A percentile compares a stretch with the other conserved stretches of the same genome.
phyloP scores from a whole-genome alignment of 805 yeast genomes.

The Zygotorulaspora florentina region DNA sequence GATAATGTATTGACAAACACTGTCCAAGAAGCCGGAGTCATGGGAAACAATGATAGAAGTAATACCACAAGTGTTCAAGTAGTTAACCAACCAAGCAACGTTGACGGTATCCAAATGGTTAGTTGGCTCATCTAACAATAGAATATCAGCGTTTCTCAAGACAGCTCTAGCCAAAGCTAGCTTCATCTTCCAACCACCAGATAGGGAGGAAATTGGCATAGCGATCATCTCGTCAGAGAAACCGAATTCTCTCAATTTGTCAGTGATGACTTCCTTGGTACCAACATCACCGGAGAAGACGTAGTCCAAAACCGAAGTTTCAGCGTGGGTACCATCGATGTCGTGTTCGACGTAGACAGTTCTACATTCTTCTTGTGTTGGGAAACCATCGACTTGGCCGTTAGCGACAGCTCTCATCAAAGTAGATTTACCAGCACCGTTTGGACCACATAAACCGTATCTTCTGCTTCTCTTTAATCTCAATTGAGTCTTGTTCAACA shows the following conservation, averaged over 20 bases:
- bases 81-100: conserved; percentile 99
- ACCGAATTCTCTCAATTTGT: conserved; percentile 81
- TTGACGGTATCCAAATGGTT: conserved; percentile 99
- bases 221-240: conserved; percentile 90
- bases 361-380: conserved; percentile 97
- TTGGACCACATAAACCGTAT: conserved; percentile 99
- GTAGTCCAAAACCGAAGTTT: conserved; percentile 88
- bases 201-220: conserved; percentile 93
- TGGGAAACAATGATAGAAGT: conserved; percentile 98
- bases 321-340: conserved; percentile 97
- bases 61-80: conserved; percentile 97
- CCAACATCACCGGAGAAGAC: conserved; percentile 74
- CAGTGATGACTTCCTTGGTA: conserved; percentile 64
- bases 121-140: conserved; percentile 98
- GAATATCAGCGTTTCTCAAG: conserved; percentile 95
- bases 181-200: conserved; percentile 99
- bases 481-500: conserved; percentile 98
- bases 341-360: conserved; percentile 99
- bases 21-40: conserved; percentile 99
- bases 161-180: conserved; percentile 99
- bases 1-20: conserved; percentile 95
- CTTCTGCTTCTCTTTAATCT: conserved; percentile 99
- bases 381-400: conserved; percentile 99
- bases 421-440: conserved; percentile 99
- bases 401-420: conserved; percentile 96